A percentile compares a stretch with the other conserved stretches of the same genome.
Conservation (phyloP, 169 alveolate genomes). For the Eimeria falciformis region DNA sequence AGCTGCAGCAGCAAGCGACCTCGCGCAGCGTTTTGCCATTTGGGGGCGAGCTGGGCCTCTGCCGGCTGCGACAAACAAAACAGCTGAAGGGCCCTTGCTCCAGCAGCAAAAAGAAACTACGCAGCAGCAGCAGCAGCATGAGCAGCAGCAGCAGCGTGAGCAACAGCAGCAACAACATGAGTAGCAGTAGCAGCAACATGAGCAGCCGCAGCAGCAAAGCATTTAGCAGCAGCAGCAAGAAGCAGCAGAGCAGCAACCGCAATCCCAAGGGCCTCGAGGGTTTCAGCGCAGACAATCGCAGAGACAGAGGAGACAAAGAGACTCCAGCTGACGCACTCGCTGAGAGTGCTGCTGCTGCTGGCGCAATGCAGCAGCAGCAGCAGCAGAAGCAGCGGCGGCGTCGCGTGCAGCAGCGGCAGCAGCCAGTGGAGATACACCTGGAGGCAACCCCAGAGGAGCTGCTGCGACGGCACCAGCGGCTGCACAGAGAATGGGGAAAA, state of each 20-base stretch:
- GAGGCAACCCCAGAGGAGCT: neutral
- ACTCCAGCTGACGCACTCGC: neutral
- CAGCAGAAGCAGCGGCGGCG: conserved; percentile 17
- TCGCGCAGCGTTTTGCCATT: neutral
- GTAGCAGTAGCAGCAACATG: neutral
- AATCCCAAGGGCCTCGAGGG: neutral
- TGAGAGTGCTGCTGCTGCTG: neutral
- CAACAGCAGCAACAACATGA: neutral
- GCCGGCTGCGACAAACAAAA: neutral
- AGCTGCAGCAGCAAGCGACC: neutral
- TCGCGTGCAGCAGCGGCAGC: conserved; percentile 9
- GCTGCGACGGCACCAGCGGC: conserved; percentile 39
- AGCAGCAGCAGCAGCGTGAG: neutral
- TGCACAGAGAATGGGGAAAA: neutral
- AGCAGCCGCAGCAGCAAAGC: neutral
- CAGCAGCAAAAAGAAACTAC: neutral
- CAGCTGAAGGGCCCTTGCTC: neutral
- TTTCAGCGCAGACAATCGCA: neutral
- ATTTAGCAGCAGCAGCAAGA: neutral
- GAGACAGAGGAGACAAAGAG: neutral
- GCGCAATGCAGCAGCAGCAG: neutral
- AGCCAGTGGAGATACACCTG: neutral
- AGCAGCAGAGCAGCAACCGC: neutral
- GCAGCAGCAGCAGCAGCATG: neutral
- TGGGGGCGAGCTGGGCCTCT: neutral